Conservation (phyloP, 2,329 filamentous ascomycete species). For the Beauveria medogensis region DNA sequence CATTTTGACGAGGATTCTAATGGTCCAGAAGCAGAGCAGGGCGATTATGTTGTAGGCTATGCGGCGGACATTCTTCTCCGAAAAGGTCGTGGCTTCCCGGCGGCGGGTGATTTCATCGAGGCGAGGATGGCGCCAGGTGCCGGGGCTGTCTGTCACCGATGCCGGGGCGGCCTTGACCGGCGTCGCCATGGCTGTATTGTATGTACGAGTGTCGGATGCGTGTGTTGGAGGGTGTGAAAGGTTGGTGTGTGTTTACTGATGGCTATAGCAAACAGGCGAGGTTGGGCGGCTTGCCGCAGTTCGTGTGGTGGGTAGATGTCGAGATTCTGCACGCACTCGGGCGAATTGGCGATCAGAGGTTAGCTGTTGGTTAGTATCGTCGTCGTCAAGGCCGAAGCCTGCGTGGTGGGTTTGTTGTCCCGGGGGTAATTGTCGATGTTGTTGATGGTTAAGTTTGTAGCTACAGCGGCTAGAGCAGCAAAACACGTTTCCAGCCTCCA, state of each 20-base stretch:
- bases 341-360: neutral
- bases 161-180: conserved; percentile 34
- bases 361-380: conserved; percentile 10
- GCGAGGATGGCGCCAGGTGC: conserved; percentile 85
- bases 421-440: neutral
- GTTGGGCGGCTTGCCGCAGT: neutral
- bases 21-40: conserved; percentile 28
- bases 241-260: conserved; percentile 4
- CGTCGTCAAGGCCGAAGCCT: conserved; percentile 7
- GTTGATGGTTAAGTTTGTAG: conserved; percentile 5
- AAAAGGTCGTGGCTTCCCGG: conserved; percentile 70
- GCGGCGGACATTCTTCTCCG: conserved; percentile 63
- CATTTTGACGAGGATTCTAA: conserved; percentile 27
- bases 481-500: neutral
- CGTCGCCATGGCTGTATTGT: conserved; percentile 24
- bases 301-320: neutral
- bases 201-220: conserved; percentile 4
- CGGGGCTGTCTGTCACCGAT: conserved; percentile 47
- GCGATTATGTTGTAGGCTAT: conserved; percentile 60
- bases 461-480: neutral
- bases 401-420: conserved; percentile 5
- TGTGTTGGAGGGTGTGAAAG: conserved; percentile 5
- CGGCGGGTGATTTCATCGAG: conserved; percentile 79
- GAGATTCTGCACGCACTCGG: neutral
- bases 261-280: neutral